Base-by-base conservation (phyloP, 495 filamentous ascomycete genomes). In the Neurospora sp. region DNA sequence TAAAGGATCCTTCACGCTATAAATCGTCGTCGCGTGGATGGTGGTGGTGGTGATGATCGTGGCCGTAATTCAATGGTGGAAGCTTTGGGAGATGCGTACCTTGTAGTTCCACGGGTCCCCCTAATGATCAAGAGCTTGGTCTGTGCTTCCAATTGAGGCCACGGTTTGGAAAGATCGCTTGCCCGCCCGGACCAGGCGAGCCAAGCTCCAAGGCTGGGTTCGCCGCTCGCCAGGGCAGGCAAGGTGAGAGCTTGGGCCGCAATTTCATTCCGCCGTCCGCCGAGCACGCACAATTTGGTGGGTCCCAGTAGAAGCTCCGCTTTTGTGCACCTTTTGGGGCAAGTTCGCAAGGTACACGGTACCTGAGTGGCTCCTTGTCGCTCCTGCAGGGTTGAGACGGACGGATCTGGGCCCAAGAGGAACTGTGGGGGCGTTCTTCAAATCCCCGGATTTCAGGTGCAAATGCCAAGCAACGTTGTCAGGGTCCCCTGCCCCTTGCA, bases 61-160 rank as follows among this genome's bases (percentile, higher is more conserved):
- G 54, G 54, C 54, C 54, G 54, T 66, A 35, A 35, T 66, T 66
- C 54, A 66, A 66, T 66, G 54, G 77, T 75, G 72, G 73, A 37
- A 70, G 62, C 62, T 70, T 49, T 70, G 76, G 71, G 72, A 73
- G 70, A 76, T 74, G 74, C 72, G 27, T 66, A 66, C 54, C 54
- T 35, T 35, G 54, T 66, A 16, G 72, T 76, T 70, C 54, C 49
- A 71, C 72, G 66, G 49, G 54, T 72, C 73, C 75, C 76, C 77
- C 78, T 79, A 76, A 81, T 75, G 75, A 54, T 41, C 70, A 40
- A 12, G 40, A 39, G 39, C n/a, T 72, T 78, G 76, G 73, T 75
- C 79, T 77, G 76, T 80, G 79, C 76, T 77, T 39, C 72, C 76
- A 79, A 77, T 81, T 81, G 79, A 82, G 80, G 80, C 80, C 80